Percentiles rank a stretch among this genome's conserved stretches.
Evolutionary conservation across 768 basidiomycete species (phyloP).

Genomic region (Suillus subaureus): DNA sequence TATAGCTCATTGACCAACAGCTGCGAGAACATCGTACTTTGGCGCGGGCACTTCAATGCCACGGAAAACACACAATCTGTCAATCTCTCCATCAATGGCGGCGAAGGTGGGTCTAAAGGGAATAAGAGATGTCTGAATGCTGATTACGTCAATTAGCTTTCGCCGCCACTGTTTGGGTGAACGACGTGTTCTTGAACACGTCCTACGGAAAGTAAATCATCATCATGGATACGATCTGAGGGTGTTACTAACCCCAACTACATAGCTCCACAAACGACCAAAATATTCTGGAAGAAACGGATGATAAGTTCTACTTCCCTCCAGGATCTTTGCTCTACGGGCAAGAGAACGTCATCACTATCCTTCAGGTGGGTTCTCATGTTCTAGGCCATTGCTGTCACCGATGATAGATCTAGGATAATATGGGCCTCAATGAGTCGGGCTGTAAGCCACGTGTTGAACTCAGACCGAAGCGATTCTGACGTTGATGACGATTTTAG

Average conservation of each 20-base stretch:
- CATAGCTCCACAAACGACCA: slow-evolving; percentile 67
- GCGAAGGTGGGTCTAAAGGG: slow-evolving; percentile 53
- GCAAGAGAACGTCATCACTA: slow-evolving; percentile 73
- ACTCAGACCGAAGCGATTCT: background rate
- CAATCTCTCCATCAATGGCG: slow-evolving; percentile 80
- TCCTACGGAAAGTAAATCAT: slow-evolving; percentile 70
- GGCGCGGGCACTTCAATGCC: slow-evolving; percentile 78
- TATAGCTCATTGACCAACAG: slow-evolving; percentile 36
- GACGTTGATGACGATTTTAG: slow-evolving; percentile 25
- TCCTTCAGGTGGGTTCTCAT: slow-evolving; percentile 59
- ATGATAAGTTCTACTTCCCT: slow-evolving; percentile 68
- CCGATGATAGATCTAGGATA: slow-evolving; percentile 49
- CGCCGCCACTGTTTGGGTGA: slow-evolving; percentile 82
- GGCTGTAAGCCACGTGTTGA: slow-evolving; percentile 38
- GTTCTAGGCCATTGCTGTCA: background rate
- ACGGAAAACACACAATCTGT: slow-evolving; percentile 62
- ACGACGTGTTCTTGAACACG: slow-evolving; percentile 69
- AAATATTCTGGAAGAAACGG: slow-evolving; percentile 64
- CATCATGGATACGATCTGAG: background rate
- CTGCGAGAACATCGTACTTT: slow-evolving; percentile 81
- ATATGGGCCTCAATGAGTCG: slow-evolving; percentile 77
- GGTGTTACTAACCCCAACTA: slow-evolving; percentile 1
- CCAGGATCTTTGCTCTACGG: slow-evolving; percentile 49
- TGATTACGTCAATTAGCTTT: slow-evolving; percentile 48
- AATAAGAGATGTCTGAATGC: background rate